phyloP scores from a whole-genome alignment of 805 yeast genomes.

The Pichia paraexigua region DNA sequence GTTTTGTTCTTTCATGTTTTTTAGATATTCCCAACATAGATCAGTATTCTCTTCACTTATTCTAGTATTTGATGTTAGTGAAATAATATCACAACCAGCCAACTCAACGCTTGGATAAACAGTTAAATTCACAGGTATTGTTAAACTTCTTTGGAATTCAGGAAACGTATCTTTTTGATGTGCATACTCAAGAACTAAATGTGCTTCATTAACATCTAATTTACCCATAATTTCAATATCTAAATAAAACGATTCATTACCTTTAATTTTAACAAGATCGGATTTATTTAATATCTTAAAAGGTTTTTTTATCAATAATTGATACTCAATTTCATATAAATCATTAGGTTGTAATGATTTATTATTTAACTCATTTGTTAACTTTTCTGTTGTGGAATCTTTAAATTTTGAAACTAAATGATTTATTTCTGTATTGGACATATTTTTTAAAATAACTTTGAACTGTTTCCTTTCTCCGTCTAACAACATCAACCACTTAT shows the following conservation, averaged over 20 bases:
- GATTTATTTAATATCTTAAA: constrained; percentile 44
- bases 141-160: constrained; percentile 46
- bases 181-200: constrained; percentile 59
- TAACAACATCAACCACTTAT: constrained; percentile 64
- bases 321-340: constrained; percentile 67
- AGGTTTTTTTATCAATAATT: constrained; percentile 49
- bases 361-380: constrained; percentile 43
- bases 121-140: constrained; percentile 61
- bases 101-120: constrained; percentile 69
- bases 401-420: constrained; percentile 52
- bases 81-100: constrained; percentile 68
- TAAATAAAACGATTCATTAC: constrained; percentile 34
- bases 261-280: constrained; percentile 33
- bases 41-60: constrained; percentile 21
- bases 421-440: constrained; percentile 48
- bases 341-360: constrained; percentile 49
- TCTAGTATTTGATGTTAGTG: constrained; percentile 33
- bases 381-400: constrained; percentile 66
- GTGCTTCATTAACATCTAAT: constrained; percentile 61
- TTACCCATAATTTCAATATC: constrained; percentile 61
- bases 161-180: constrained; percentile 21
- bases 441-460: constrained; percentile 46
- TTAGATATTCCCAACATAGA: constrained; percentile 27
- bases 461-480: constrained; percentile 65
- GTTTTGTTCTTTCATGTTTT: constrained; percentile 23